Percentiles rank a stretch among this genome's conserved stretches.
Evolutionary conservation across 2,329 filamentous ascomycete genomes (phyloP).

Genomic region (Alternaria infectoria): DNA sequence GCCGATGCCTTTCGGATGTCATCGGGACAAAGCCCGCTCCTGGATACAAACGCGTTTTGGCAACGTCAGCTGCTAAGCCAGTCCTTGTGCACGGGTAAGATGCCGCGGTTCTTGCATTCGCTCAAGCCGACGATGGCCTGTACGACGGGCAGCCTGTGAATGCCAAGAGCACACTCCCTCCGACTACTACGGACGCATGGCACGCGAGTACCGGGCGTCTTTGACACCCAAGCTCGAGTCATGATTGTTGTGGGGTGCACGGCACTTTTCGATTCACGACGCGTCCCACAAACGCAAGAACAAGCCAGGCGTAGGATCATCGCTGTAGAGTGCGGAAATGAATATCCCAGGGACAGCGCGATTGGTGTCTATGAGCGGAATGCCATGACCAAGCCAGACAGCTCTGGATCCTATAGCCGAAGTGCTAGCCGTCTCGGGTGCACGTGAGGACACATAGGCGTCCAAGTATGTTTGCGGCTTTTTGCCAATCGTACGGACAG

Average conservation of each 20-base stretch:
- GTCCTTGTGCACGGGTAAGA: slow-evolving; percentile 15
- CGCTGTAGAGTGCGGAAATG: slow-evolving; percentile 31
- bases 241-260: slow-evolving; percentile 18
- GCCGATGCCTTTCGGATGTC: slow-evolving; percentile 42
- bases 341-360: slow-evolving; percentile 28
- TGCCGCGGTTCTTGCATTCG: slow-evolving; percentile 25
- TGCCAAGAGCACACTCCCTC: slow-evolving; percentile 1
- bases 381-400: slow-evolving; percentile 25
- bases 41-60: slow-evolving; percentile 17
- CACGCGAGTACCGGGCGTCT: not conserved
- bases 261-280: slow-evolving; percentile 12
- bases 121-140: slow-evolving; percentile 17
- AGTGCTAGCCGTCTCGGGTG: slow-evolving; percentile 20
- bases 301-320: slow-evolving; percentile 22
- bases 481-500: slow-evolving; percentile 29
- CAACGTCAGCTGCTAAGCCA: slow-evolving; percentile 34
- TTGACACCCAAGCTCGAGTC: slow-evolving; percentile 12
- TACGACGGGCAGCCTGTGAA: slow-evolving; percentile 1
- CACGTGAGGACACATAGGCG: slow-evolving; percentile 29
- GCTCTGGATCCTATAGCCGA: slow-evolving; percentile 31
- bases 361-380: slow-evolving; percentile 30
- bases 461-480: slow-evolving; percentile 23
- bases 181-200: not conserved
- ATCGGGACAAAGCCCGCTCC: slow-evolving; percentile 37
- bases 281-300: not conserved